Evolutionary conservation across 2,329 filamentous ascomycete species (phyloP).

Genomic region (Cladosporium sp.): DNA sequence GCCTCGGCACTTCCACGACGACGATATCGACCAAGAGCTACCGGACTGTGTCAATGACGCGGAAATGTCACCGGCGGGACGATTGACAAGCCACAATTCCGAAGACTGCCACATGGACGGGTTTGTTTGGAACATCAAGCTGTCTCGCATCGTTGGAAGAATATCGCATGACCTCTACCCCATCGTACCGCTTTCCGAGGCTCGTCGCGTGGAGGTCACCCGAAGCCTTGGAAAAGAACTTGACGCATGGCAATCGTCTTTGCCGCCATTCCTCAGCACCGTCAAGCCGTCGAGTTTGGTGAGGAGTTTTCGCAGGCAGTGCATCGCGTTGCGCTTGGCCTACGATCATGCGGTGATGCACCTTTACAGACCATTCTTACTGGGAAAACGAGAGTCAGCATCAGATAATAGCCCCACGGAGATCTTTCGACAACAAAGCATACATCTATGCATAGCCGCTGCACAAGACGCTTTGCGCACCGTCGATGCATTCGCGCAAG

Average conservation of each 20-base stretch:
- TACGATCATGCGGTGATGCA: conserved; percentile 35
- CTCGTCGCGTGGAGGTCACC: conserved; percentile 36
- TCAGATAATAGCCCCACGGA: not conserved
- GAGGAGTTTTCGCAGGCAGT: conserved; percentile 38
- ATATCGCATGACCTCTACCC: conserved; percentile 33
- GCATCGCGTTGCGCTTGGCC: conserved; percentile 29
- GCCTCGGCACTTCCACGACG: conserved; percentile 58
- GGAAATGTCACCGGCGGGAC: conserved; percentile 47
- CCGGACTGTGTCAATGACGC: conserved; percentile 55
- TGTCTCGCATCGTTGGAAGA: conserved; percentile 29
- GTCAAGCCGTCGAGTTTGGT: conserved; percentile 44
- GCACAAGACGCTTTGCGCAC: conserved; percentile 17
- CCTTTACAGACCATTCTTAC: conserved; percentile 31
- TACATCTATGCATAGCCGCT: conserved; percentile 13
- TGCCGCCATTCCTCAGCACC: conserved; percentile 44
- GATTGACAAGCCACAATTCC: not conserved
- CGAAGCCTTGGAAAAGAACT: conserved; percentile 39
- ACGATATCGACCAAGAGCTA: conserved; percentile 59
- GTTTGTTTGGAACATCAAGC: conserved; percentile 44
- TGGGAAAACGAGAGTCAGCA: conserved; percentile 9
- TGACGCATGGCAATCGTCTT: conserved; percentile 25
- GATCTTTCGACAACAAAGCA: conserved; percentile 8
- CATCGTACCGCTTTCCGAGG: conserved; percentile 30
- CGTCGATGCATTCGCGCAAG: conserved; percentile 37
- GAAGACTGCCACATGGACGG: conserved; percentile 45